Evolutionary conservation across 345 rosid species (phyloP), one percentile per base, ranked within the genome.

Genomic region (Diplotaxis tenuifolia): DNA sequence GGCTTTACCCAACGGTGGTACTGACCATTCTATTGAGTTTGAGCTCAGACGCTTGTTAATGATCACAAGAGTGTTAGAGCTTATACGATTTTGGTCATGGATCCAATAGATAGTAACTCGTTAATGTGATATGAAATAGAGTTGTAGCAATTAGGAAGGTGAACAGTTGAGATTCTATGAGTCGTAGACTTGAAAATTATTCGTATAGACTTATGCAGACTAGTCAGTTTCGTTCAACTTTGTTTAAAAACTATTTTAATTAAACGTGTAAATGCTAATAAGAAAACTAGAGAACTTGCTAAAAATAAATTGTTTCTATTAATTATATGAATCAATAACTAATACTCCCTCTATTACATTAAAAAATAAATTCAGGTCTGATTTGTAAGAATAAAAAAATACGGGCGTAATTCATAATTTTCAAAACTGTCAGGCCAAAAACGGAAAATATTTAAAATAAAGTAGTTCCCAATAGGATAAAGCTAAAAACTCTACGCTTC

Each of bases 11-110:
- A n/a, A n/a, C n/a, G n/a, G n/a, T n/a, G n/a, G n/a, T n/a, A n/a
- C n/a, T n/a, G n/a, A n/a, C n/a, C n/a, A n/a, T n/a, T n/a, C n/a
- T n/a, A n/a, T n/a, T n/a, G n/a, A n/a, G n/a, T n/a, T n/a, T n/a
- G n/a, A n/a, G n/a, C 98, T 40, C 84, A 89, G 47, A 88, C 90
- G n/a, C 75, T 91, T 50, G 86, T 86, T 20, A 91, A 91, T 23
- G 83, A 89, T 4, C 96, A 90, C 21, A 91, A 93, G 85, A 88
- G 89, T 67, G 89, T 93, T 18, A 56, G 79, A 70, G 71, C 71
- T 63, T 58, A 20, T 54, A 11, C 21, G 58, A n/a, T 11, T 38
- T 6, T 3, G 3, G 12, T 38, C 47, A 38, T 38, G 47, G 47
- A 38, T 38, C 47, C 47, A 15, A 38, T 38, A 7, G 59, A 31